phyloP scores from a whole-genome alignment of 371 early-diverging fungal genomes.

The Vittaforma corneae region DNA sequence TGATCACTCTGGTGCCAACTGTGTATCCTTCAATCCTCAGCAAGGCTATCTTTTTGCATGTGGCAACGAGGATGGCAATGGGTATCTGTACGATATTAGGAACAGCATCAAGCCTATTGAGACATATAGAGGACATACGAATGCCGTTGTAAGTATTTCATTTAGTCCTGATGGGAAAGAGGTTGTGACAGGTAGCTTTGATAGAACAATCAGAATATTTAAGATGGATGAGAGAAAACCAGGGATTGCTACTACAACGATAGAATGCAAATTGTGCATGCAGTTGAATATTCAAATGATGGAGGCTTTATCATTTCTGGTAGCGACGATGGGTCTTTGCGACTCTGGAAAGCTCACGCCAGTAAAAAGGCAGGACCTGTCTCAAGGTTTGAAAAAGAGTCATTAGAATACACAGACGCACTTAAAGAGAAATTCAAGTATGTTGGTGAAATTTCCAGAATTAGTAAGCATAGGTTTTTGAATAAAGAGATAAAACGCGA shows the following conservation, averaged over 20 bases:
- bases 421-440: constrained; percentile 82
- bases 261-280: constrained; percentile 79
- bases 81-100: constrained; percentile 86
- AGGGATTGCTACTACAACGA: constrained; percentile 91
- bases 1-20: constrained; percentile 39
- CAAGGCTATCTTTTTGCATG: constrained; percentile 48
- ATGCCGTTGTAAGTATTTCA: constrained; percentile 86
- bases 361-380: constrained; percentile 68
- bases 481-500: constrained; percentile 51
- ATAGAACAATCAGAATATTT: constrained; percentile 77
- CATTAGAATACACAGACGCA: constrained; percentile 68
- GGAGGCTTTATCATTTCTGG: constrained; percentile 85
- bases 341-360: constrained; percentile 88
- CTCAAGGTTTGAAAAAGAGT: constrained; percentile 67
- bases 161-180: constrained; percentile 90
- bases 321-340: constrained; percentile 88
- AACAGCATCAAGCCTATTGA: constrained; percentile 70
- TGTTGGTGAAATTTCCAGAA: constrained; percentile 75
- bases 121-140: constrained; percentile 81
- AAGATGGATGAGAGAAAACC: constrained; percentile 67
- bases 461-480: constrained; percentile 59
- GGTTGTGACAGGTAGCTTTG: constrained; percentile 79
- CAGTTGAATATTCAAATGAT: constrained; percentile 81
- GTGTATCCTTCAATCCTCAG: constrained; percentile 44
- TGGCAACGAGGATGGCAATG: constrained; percentile 91